These are phyloP conservation scores for Trichoderma aggressivum DNA, from an alignment of 2,329 filamentous ascomycete genomes.

Conservation along the genomic window DNA sequence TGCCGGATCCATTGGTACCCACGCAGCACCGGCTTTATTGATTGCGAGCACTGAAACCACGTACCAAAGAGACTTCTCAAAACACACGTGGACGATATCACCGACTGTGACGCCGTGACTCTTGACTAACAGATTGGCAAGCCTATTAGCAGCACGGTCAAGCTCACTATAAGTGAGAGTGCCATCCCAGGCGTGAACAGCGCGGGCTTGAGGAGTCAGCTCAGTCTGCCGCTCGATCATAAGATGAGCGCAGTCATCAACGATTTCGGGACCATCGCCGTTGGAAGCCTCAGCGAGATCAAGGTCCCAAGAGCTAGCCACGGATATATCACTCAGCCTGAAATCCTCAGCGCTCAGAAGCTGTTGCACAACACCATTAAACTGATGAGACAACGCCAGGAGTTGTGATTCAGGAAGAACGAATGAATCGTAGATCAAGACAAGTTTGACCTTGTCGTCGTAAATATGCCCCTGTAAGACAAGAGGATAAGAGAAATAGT, in stretches of 20 bases:
- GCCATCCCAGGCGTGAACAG: constrained; percentile 24
- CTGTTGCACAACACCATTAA: constrained; percentile 10
- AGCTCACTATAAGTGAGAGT: constrained; percentile 23
- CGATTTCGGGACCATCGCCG: not conserved
- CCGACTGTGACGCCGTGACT: constrained; percentile 27
- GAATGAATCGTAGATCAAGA: constrained; percentile 8
- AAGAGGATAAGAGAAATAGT: constrained; percentile 13
- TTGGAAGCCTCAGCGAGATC: constrained; percentile 5
- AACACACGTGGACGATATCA: constrained; percentile 20
- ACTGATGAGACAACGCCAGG: constrained; percentile 2
- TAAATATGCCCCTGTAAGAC: constrained; percentile 9
- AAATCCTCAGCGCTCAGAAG: not conserved
- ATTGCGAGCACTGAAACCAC: constrained; percentile 17
- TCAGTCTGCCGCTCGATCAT: not conserved
- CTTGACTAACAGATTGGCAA: not conserved
- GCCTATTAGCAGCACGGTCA: constrained; percentile 13
- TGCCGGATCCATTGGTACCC: constrained; percentile 20
- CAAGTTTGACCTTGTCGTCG: not conserved
- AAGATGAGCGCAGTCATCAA: constrained; percentile 5
- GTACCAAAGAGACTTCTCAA: constrained; percentile 23
- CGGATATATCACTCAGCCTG: not conserved
- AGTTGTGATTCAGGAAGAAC: not conserved
- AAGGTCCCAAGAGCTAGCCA: constrained; percentile 12
- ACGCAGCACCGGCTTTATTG: constrained; percentile 18
- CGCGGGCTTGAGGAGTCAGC: not conserved